These are phyloP conservation scores for Pseudofabraea citricarpa DNA, from an alignment of 2,329 filamentous ascomycete species.

Conservation along the genomic window DNA sequence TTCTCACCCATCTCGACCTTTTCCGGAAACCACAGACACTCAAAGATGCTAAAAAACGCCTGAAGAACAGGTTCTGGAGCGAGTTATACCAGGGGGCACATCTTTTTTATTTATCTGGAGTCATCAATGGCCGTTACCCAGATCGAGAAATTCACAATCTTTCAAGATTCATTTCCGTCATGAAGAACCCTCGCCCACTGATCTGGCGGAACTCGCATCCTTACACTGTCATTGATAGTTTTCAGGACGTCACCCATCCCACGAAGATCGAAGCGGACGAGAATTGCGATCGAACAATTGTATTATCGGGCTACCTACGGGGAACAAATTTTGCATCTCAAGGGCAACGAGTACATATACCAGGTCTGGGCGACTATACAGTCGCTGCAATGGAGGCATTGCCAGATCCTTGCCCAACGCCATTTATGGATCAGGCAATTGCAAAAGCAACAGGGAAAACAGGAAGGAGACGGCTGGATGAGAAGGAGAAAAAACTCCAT, in stretches of 20 bases:
- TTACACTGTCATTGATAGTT: conserved; percentile 88
- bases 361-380: conserved; percentile 84
- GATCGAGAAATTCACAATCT: conserved; percentile 96
- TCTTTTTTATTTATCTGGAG: conserved; percentile 92
- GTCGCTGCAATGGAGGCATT: conserved; percentile 80
- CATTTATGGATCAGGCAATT: conserved; percentile 80
- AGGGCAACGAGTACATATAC: conserved; percentile 84
- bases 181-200: conserved; percentile 97
- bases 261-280: conserved; percentile 83
- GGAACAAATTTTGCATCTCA: conserved; percentile 90
- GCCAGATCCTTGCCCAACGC: conserved; percentile 93
- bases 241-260: conserved; percentile 91
- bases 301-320: conserved; percentile 87
- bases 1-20: conserved; percentile 91
- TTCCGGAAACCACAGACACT: conserved; percentile 91
- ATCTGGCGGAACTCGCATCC: conserved; percentile 96
- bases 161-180: conserved; percentile 90
- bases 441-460: conserved; percentile 82
- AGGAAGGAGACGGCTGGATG: conserved; percentile 74
- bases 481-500: conserved; percentile 95
- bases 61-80: conserved; percentile 95
- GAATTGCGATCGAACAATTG: conserved; percentile 86
- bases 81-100: conserved; percentile 97
- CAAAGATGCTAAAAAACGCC: conserved; percentile 88
- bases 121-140: conserved; percentile 94